These are phyloP conservation scores for Colletotrichum kahawae DNA, from an alignment of 2,329 filamentous ascomycete species.

Conservation along the genomic window DNA sequence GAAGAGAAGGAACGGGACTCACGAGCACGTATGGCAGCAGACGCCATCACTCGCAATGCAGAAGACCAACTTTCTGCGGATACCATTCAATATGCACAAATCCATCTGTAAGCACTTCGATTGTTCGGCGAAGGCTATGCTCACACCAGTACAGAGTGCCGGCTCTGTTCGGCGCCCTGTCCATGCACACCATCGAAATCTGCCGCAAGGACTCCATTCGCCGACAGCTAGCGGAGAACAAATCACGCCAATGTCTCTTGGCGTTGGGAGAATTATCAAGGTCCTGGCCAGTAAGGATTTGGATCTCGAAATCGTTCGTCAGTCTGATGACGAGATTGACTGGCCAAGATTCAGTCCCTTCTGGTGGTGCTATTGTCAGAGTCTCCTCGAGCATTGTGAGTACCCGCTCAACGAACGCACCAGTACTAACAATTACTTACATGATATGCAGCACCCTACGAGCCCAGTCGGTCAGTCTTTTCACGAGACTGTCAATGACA, in stretches of 20 bases:
- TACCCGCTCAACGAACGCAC: neutral
- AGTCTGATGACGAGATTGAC: conserved; percentile 4
- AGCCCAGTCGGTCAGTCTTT: neutral
- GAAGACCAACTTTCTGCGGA: neutral
- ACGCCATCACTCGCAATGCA: conserved; percentile 12
- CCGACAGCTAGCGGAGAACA: conserved; percentile 1
- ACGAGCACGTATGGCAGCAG: neutral
- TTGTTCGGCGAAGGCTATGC: no score
- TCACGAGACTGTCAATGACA: neutral
- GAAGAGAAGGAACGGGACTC: neutral
- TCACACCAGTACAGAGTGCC: neutral
- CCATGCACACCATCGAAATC: neutral
- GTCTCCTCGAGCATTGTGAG: neutral
- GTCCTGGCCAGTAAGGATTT: conserved; percentile 3
- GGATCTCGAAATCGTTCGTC: conserved; percentile 2
- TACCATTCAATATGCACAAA: neutral
- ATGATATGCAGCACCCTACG: neutral
- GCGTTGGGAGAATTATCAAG: neutral
- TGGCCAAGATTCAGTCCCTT: neutral
- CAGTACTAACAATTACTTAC: neutral
- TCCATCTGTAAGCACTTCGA: neutral
- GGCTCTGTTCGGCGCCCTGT: conserved; percentile 5
- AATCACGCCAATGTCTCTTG: neutral
- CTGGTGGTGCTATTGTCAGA: neutral
- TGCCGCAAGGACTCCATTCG: neutral